Evolutionary conservation across 176 grass and related monocot genomes (phyloP), one percentile per base, ranked within the genome.

Genomic region (Oryza nivara): DNA sequence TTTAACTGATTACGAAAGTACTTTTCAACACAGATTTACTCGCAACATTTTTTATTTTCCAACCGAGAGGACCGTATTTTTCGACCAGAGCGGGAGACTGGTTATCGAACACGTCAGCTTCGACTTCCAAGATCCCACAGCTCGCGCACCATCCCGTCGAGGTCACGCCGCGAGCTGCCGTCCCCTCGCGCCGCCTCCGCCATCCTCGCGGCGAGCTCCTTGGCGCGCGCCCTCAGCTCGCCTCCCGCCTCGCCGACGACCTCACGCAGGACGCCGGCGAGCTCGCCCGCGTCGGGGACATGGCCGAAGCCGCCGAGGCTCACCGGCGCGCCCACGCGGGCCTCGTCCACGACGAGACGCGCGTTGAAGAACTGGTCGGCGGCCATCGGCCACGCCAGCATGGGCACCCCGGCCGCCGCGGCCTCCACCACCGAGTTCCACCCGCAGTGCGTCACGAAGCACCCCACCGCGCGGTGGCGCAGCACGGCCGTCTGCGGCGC

Each of bases 341-440:
- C 80, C 41, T 82, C 81, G 46, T 92, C 84, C 47, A 80, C 74
- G 70, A 89, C 38, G 12, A 89, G 54, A 71, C 75, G 75, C 11
- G 87, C 84, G 82, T 92, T 92, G 34, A 44, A 49, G 80, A 84
- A 89, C 58, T 92, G 87, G 70, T 89, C 91, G 15, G 87, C 87
- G 0, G 56, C 41, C 75, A 84, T 87, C 43, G 91, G 91, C 91
- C 91, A 89, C 14, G 84, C 80, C 70, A 89, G 70, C 74, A 89
- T 83, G 34, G 84, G 79, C 28, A 92, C 87, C 2, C 91, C 87
- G 4, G 91, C 84, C 26, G 84, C 54, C 17, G 65, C 84, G 10
- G 90, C 83, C 76, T 92, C 86, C 65, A 89, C 61, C 65, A 86
- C 79, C 41, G 83, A 92, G 74, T 92, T 92, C 90, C 83, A 89